phyloP scores from a whole-genome alignment of 192 early-diverging fungal genomes.

The Umbelopsis vinacea region DNA sequence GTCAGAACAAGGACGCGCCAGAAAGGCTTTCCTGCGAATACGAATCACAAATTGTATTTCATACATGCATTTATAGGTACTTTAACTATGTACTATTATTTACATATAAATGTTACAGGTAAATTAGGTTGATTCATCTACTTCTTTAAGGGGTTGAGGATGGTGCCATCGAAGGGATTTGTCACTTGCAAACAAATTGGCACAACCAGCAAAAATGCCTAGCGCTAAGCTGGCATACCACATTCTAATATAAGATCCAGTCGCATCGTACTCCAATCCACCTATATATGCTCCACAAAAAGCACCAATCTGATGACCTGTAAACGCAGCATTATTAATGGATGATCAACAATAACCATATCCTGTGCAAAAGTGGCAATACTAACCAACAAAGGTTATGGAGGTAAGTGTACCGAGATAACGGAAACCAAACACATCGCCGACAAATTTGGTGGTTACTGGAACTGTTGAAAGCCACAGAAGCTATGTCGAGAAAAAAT shows the following conservation, averaged over 20 bases:
- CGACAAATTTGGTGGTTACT: slow-evolving; percentile 34
- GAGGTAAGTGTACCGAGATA: slow-evolving; percentile 41
- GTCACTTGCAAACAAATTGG: slow-evolving; percentile 31
- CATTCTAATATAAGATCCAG: slow-evolving; percentile 31
- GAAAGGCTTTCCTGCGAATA: too few relatives aligned
- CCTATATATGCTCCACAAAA: slow-evolving; percentile 42
- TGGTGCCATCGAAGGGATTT: slow-evolving; percentile 12
- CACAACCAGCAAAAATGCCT: slow-evolving; percentile 19
- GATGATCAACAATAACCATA: not conserved
- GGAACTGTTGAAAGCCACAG: slow-evolving; percentile 44
- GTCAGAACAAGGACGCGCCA: too few relatives aligned
- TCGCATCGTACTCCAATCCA: slow-evolving; percentile 35
- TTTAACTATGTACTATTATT: too few relatives aligned
- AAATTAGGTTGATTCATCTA: not conserved
- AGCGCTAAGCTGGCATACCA: slow-evolving; percentile 41
- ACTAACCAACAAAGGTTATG: slow-evolving; percentile 38
- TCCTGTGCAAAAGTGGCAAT: not conserved
- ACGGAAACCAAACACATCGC: slow-evolving; percentile 34
- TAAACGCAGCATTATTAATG: not conserved
- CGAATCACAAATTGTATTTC: too few relatives aligned
- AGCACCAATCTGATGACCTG: slow-evolving; percentile 40
- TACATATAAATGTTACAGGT: too few relatives aligned
- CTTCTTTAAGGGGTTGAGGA: not conserved
- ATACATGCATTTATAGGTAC: too few relatives aligned
- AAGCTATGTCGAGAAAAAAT: slow-evolving; percentile 11